Conservation (phyloP, 164 flowering plant genomes). For the Magnolia kwangsiensis region DNA sequence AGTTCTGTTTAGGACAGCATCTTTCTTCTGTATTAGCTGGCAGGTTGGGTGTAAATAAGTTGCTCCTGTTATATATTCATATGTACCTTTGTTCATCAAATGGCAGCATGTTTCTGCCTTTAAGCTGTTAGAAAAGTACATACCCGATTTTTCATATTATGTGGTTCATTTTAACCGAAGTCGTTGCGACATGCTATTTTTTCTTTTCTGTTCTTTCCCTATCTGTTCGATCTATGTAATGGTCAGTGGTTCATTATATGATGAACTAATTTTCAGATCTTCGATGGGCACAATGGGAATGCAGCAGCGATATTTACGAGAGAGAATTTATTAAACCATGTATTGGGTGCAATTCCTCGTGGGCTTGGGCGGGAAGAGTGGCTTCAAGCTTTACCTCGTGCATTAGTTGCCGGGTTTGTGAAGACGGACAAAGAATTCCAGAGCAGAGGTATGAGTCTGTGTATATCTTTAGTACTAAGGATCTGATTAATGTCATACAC, state of each 20-base stretch:
- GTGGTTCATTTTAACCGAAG: neutral
- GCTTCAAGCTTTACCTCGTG: conserved; percentile 88
- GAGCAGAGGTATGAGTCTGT: conserved; percentile 52
- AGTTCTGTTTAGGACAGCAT: too few species aligned
- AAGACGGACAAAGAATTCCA: conserved; percentile 89
- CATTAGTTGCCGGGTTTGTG: conserved; percentile 88
- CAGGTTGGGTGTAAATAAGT: too few species aligned
- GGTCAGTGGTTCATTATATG: conserved; percentile 11
- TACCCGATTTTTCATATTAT: neutral
- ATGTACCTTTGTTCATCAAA: too few species aligned
- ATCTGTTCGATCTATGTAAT: neutral
- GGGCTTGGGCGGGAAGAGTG: conserved; percentile 84
- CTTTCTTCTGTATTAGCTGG: too few species aligned
- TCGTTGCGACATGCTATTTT: neutral
- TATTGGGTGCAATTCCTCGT: conserved; percentile 69
- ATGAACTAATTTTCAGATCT: conserved; percentile 44
- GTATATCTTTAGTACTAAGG: neutral
- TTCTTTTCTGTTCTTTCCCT: neutral
- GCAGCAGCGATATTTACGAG: conserved; percentile 77
- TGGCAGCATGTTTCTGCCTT: too few species aligned
- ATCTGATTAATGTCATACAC: neutral
- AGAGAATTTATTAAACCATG: conserved; percentile 68
- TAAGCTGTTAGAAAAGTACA: too few species aligned
- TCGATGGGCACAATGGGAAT: conserved; percentile 93
- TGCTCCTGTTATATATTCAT: too few species aligned